A percentile compares a stretch with the other conserved stretches of the same genome.
phyloP scores from a whole-genome alignment of 768 basidiomycete genomes.

The Boletus sp. region DNA sequence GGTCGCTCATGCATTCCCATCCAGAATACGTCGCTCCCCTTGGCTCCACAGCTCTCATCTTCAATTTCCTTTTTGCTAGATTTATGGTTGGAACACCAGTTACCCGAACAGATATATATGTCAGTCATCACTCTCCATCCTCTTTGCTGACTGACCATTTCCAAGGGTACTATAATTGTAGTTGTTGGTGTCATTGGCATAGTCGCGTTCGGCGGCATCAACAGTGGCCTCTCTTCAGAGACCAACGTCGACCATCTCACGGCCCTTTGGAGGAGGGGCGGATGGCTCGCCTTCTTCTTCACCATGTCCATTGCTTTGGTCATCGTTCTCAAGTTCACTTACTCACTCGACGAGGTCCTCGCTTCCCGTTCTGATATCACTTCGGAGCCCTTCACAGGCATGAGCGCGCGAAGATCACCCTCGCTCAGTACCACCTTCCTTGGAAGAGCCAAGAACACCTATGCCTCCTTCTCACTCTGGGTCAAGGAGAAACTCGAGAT shows the following conservation, averaged over 20 bases:
- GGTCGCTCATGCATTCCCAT: conserved; percentile 12
- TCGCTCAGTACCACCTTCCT: conserved; percentile 24
- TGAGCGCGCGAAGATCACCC: conserved; percentile 30
- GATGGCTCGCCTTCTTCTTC: conserved; percentile 92
- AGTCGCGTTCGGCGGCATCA: conserved; percentile 82
- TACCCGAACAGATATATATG: conserved; percentile 78
- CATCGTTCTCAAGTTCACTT: conserved; percentile 62
- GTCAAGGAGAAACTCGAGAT: conserved; percentile 62
- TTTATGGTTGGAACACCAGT: conserved; percentile 85
- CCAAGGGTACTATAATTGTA: conserved; percentile 77
- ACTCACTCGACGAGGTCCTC: conserved; percentile 71
- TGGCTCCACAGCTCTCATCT: conserved; percentile 89
- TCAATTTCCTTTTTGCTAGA: conserved; percentile 94
- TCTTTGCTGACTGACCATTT: neutral
- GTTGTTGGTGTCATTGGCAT: conserved; percentile 84
- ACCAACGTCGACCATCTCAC: conserved; percentile 76
- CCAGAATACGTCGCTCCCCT: conserved; percentile 94
- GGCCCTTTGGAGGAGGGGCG: conserved; percentile 76
- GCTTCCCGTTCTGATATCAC: conserved; percentile 65
- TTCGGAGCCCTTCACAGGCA: conserved; percentile 49
- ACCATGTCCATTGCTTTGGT: conserved; percentile 68
- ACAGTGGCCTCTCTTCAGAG: conserved; percentile 71
- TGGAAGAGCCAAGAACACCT: conserved; percentile 36
- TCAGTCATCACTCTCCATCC: conserved; percentile 33
- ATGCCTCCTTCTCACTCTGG: conserved; percentile 48